Base-by-base conservation (phyloP, 768 basidiomycete species). In the Suillus decipiens region DNA sequence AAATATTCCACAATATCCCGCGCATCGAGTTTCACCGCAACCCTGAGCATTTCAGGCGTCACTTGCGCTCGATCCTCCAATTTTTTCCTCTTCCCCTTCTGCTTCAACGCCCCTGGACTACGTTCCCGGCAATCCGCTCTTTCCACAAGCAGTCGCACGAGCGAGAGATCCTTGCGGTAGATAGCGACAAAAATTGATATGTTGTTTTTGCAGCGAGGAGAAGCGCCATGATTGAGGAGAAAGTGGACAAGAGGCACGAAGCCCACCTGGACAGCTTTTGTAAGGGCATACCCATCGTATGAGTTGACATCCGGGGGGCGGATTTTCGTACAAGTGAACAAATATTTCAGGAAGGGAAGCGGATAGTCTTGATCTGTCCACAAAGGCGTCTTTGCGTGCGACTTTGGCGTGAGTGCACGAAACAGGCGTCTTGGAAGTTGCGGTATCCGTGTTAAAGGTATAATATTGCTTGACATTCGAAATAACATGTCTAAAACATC, bases 91-190 rank as follows among this genome's bases (percentile, higher is more conserved):
- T 89, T 90, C 53, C 69, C 64, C 61, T 57, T 67, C 48, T 64
- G 61, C 62, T 43, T 63, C 70, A 37, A 42, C 39, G 36, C 55
- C 34, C 28, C 50, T 56, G 15, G 22, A 51, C 15, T n/a, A 22
- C 57, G 28, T 4, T 42, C 59, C 48, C 50, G 62, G 12, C 45
- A 47, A 9, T 78, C 74, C 28, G 72, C 69, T n/a, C 84, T 78
- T 70, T 94, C 90, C 55, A 97, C 81, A n/a, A 98, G 82, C 73
- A 91, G 72, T 70, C 83, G 86, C 45, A 97, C 88, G 51, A 95
- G 76, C 0, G 72, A 63, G 10, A 95, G 75, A 64, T 93, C 86
- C 64, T 83, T 85, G 67, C 84, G 84, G 45, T 84, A 82, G 58
- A 97, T 90, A 2, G 95, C 95, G 3, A 93, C 83, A 56, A 81